phyloP scores from a whole-genome alignment of 306 rosid genomes.

The Vigna angularis region DNA sequence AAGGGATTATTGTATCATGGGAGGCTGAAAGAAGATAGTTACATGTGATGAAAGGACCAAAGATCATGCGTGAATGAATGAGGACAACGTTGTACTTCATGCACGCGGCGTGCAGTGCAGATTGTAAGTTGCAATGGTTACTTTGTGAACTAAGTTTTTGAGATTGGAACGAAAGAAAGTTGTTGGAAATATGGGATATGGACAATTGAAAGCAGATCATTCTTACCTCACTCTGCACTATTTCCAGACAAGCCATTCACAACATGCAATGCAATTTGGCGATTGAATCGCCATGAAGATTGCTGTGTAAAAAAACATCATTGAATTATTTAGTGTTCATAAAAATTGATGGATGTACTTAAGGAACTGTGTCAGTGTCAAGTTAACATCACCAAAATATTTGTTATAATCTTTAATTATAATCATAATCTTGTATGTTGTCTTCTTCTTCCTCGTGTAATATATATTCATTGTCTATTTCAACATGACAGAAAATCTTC shows the following conservation, averaged over 20 bases:
- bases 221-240: neutral
- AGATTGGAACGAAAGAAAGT: neutral
- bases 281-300: neutral
- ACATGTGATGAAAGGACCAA: conserved; percentile 10
- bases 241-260: neutral
- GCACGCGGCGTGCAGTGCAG: conserved; percentile 34
- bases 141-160: neutral
- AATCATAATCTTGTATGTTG: neutral
- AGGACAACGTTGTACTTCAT: conserved; percentile 4
- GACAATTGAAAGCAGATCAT: conserved; percentile 15
- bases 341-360: too few relatives aligned
- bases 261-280: too few relatives aligned
- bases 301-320: neutral
- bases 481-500: too few relatives aligned
- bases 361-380: neutral
- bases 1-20: neutral
- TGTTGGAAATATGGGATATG: neutral
- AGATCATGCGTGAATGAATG: conserved; percentile 34
- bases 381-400: neutral
- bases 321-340: neutral
- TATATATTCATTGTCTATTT: too few relatives aligned
- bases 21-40: neutral
- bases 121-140: neutral
- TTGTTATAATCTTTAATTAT: neutral
- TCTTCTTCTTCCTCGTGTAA: too few relatives aligned